Conservation (phyloP, 2,329 filamentous ascomycete species). For the Incumbomyces lentus region DNA sequence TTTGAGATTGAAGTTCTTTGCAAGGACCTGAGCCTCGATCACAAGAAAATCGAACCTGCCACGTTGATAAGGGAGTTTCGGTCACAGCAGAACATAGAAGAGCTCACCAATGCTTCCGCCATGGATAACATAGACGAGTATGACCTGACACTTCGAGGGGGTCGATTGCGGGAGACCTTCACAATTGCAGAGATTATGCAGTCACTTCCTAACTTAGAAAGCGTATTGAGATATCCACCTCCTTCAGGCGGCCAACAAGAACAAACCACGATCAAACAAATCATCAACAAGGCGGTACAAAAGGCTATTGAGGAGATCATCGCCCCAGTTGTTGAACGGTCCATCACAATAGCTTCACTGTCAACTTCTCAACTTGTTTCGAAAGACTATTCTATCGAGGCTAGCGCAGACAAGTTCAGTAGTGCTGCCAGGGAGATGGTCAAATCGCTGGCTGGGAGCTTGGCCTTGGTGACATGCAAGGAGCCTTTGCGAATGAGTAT, state of each 20-base stretch:
- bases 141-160: constrained; percentile 59
- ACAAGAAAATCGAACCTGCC: constrained; percentile 81
- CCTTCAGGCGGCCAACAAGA: constrained; percentile 68
- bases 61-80: constrained; percentile 68
- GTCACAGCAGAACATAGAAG: constrained; percentile 31
- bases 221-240: constrained; percentile 67
- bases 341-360: constrained; percentile 94
- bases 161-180: constrained; percentile 60
- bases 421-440: constrained; percentile 88
- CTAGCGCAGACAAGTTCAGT: constrained; percentile 76
- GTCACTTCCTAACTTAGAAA: constrained; percentile 72
- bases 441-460: constrained; percentile 82
- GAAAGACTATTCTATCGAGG: constrained; percentile 92
- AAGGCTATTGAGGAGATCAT: constrained; percentile 94
- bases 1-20: constrained; percentile 98
- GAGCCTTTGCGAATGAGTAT: constrained; percentile 94
- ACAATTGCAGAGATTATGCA: constrained; percentile 68
- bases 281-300: constrained; percentile 76
- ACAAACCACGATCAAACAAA: constrained; percentile 54
- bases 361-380: constrained; percentile 90
- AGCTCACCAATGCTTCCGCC: constrained; percentile 49
- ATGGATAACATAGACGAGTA: constrained; percentile 74
- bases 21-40: constrained; percentile 81
- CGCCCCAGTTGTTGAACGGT: constrained; percentile 90
- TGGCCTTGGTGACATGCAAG: constrained; percentile 96